phyloP scores from a whole-genome alignment of 148 eudicot species.

The Simmondsia chinensis region DNA sequence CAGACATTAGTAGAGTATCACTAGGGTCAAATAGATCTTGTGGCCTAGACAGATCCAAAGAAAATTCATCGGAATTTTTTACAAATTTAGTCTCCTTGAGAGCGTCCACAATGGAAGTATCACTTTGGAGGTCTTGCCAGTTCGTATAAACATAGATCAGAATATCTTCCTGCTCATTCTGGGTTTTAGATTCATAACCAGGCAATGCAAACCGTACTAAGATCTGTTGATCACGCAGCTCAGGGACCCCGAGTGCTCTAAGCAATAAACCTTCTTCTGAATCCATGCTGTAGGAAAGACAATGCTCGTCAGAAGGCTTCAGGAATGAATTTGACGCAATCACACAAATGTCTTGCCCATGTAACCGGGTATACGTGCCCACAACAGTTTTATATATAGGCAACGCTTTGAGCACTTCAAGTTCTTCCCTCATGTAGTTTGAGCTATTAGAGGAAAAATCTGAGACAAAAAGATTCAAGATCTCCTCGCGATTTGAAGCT shows the following conservation, averaged over 20 bases:
- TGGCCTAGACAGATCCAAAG: slow-evolving; percentile 52
- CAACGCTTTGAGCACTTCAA: slow-evolving; percentile 69
- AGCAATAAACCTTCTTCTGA: slow-evolving; percentile 58
- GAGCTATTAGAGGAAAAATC: slow-evolving; percentile 62
- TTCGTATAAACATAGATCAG: slow-evolving; percentile 68
- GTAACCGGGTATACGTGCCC: slow-evolving; percentile 61
- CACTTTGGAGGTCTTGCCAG: slow-evolving; percentile 79
- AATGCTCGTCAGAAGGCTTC: slow-evolving; percentile 69
- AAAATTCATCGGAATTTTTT: slow-evolving; percentile 72
- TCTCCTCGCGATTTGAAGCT: slow-evolving; percentile 65
- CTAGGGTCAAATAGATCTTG: slow-evolving; percentile 86
- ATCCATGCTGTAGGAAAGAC: slow-evolving; percentile 53
- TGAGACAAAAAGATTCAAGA: slow-evolving; percentile 61
- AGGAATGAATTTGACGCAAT: slow-evolving; percentile 74
- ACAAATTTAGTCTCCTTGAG: slow-evolving; percentile 74
- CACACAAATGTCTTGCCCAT: slow-evolving; percentile 56
- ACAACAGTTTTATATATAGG: slow-evolving; percentile 79
- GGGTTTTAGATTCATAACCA: slow-evolving; percentile 62
- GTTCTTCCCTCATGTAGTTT: slow-evolving; percentile 56
- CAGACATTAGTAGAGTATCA: slow-evolving; percentile 68
- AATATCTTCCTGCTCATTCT: slow-evolving; percentile 71
- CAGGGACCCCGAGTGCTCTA: slow-evolving; percentile 77
- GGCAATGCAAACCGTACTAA: slow-evolving; percentile 80
- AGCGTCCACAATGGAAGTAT: slow-evolving; percentile 60
- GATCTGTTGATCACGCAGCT: slow-evolving; percentile 74